Evolutionary conservation across 2,329 filamentous ascomycete species (phyloP).

Genomic region (Pseudopyrenochaeta lycopersici): DNA sequence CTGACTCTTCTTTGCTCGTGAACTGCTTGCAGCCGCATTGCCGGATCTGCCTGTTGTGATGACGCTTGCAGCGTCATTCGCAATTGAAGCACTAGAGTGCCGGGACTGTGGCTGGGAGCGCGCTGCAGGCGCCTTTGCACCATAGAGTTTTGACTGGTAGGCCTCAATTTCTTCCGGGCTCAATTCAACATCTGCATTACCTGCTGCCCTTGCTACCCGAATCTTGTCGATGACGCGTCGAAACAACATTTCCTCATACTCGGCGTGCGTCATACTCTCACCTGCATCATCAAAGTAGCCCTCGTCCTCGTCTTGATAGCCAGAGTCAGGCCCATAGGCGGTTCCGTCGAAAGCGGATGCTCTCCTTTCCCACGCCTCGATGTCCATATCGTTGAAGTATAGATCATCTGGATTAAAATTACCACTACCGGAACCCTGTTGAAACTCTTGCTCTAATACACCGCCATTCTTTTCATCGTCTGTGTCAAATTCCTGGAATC

Average conservation of each 20-base stretch:
- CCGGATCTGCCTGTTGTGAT: conserved; percentile 43
- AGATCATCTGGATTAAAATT: conserved; percentile 56
- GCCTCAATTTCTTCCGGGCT: conserved; percentile 82
- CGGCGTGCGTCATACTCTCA: conserved; percentile 47
- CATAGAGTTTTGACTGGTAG: conserved; percentile 73
- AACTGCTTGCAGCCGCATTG: conserved; percentile 36
- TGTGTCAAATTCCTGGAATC: conserved; percentile 73
- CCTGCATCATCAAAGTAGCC: conserved; percentile 53
- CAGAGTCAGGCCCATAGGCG: conserved; percentile 60
- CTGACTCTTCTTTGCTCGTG: conserved; percentile 45
- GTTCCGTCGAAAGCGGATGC: conserved; percentile 58
- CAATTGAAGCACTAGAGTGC: conserved; percentile 32
- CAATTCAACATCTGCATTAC: conserved; percentile 81
- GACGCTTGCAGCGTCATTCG: conserved; percentile 40
- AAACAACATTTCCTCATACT: conserved; percentile 78
- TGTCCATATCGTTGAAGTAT: conserved; percentile 59
- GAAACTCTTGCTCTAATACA: conserved; percentile 51
- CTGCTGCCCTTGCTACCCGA: conserved; percentile 76
- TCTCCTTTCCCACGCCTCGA: conserved; percentile 51
- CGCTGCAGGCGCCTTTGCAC: conserved; percentile 47
- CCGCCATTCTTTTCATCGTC: conserved; percentile 59
- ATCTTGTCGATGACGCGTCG: conserved; percentile 83
- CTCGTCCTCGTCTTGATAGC: conserved; percentile 61
- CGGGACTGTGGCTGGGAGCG: conserved; percentile 30
- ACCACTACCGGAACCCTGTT: conserved; percentile 40